A percentile compares a stretch with the other conserved stretches of the same genome.
phyloP scores from a whole-genome alignment of 371 early-diverging fungal genomes.

The Mucor mucedo region DNA sequence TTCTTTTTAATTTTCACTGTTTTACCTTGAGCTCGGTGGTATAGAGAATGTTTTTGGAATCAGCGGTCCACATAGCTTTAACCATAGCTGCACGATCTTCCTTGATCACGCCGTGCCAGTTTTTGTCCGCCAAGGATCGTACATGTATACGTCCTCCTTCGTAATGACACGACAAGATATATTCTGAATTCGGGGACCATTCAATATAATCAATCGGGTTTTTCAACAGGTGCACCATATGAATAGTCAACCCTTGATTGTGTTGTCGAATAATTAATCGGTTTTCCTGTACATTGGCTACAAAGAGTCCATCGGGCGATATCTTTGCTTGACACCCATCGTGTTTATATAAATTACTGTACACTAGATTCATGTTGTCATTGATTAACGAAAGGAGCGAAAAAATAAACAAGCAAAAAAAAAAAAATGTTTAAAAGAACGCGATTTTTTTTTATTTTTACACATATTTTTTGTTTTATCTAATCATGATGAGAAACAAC shows the following conservation, averaged over 20 bases:
- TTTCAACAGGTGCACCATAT: constrained; percentile 61
- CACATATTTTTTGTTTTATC: neutral
- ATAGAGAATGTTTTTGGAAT: constrained; percentile 64
- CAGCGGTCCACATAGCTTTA: constrained; percentile 66
- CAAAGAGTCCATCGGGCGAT: constrained; percentile 69
- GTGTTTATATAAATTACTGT: constrained; percentile 72
- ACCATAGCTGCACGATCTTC: constrained; percentile 50
- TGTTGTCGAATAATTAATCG: constrained; percentile 71
- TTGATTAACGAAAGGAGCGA: neutral
- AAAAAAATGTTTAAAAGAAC: neutral
- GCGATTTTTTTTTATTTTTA: neutral
- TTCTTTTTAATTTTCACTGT: neutral
- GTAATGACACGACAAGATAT: constrained; percentile 63
- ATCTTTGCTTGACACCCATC: constrained; percentile 55
- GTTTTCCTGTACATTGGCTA: constrained; percentile 74
- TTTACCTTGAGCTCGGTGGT: constrained; percentile 69
- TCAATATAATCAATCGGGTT: constrained; percentile 60
- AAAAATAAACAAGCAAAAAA: neutral
- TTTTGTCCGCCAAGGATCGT: constrained; percentile 62
- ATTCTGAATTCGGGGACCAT: constrained; percentile 75
- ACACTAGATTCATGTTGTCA: constrained; percentile 15
- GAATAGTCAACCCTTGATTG: constrained; percentile 52
- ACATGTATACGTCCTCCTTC: constrained; percentile 57
- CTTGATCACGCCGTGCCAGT: constrained; percentile 68
- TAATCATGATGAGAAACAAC: neutral